Base-by-base conservation (phyloP, 2,329 filamentous ascomycete genomes). In the Alternaria incomplexa region DNA sequence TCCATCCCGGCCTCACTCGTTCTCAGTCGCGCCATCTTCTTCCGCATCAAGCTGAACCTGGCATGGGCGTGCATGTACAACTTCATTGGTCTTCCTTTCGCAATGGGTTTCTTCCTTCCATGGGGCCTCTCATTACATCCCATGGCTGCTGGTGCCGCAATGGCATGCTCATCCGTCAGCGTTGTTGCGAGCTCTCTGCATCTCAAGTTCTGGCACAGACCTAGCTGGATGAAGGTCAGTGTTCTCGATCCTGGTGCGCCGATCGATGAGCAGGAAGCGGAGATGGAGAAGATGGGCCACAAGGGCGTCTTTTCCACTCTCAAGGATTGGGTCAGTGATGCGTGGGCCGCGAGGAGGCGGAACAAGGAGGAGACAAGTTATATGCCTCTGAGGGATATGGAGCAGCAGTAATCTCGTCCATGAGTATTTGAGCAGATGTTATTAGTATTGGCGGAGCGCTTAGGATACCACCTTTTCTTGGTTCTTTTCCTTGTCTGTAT, bases 21-120 rank as follows among this genome's bases (percentile, higher is more conserved):
- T 70, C 89, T 99, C 11, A 90, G 93, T 20, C 89, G 90, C 45
- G 88, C 88, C 36, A 97, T 98, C 76, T 98, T 99, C 85, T 86
- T 84, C 58, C 90, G 96, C 68, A 99, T 99, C 84, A 97, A 96
- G 84, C 81, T 97, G 70, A 99, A 99, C 80, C 86, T 99, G 3
- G 84, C 90, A 3, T 97, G 96, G 92, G 94, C 94, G 0, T 98
- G 93, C 79, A 83, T 93, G 66, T 99, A 99, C 86, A 99, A 99
- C 79, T 66, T 93, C 52, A 83, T 98, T 64, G 96, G 96, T 2
- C 85, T 99, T 13, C 96, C 96, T 3, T 96, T 99, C 73, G 96
- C 96, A 44, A 98, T 98, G 96, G 96, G 96, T 23, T 83, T 98
- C 72, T 96, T 98, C 83, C 84, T 99, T 5, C 95, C 96, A 1